Base-by-base conservation (phyloP, 2,329 filamentous ascomycete genomes). In the Stylonectria norvegica region DNA sequence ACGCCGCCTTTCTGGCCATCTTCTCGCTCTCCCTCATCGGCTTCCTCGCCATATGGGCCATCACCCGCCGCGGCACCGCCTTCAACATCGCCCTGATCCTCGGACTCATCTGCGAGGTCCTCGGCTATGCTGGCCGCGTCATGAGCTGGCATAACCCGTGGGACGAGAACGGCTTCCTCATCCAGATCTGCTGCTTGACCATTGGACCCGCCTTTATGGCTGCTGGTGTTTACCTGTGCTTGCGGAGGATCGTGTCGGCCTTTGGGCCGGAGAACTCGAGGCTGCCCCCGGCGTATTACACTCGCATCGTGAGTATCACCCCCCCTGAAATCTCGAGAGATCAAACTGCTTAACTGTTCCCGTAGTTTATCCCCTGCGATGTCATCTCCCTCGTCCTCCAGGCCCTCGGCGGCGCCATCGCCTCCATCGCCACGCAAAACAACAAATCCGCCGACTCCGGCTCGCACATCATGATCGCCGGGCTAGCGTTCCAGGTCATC, bases 391-490 rank as follows among this genome's bases (percentile, higher is more conserved):
- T 85, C 2, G 50, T 80, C 25, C 69, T 85, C 0, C 81, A 85
- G 56, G 75, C 74, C 4, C 65, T 69, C 1, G 81, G 81, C 30
- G 81, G 79, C n/a, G 78, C 66, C 19, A 56, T 82, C 38, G 70
- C 75, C 17, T 66, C 72, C 6, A 57, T 65, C 10, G 65, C 70
- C 35, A 60, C 59, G 19, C 62, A 67, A 34, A 57, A 67, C 37
- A 49, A 65, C 31, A 39, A 63, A 5, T 56, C 57, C 12, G 50
- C 64, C 11, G 47, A 43, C 9, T 25, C 33, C 0, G 81, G 79
- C n/a, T 71, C 75, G 47, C 66, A 83, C 55, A 74, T 84, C 62
- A 81, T 81, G 72, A 70, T 85, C n/a, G 78, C 78, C 4, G 82
- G 82, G 20, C 71, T 85, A 0, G 59, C 69, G 14, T 78, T 76